Conservation (phyloP, 2,329 filamentous ascomycete species). For the Lecanicillium sp. region DNA sequence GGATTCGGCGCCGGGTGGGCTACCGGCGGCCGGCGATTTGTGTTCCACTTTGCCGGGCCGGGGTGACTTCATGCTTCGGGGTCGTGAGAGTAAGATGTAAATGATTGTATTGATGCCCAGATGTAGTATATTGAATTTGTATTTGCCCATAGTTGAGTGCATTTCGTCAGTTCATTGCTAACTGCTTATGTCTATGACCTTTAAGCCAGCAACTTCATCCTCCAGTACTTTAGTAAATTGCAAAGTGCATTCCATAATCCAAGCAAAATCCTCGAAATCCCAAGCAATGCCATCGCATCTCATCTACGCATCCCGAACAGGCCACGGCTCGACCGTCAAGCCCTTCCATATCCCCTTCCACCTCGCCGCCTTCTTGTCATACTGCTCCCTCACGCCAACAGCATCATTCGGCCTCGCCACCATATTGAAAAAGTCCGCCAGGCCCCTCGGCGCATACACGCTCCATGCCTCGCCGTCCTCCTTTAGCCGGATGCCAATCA, state of each 20-base stretch:
- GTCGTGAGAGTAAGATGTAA: too few relatives aligned
- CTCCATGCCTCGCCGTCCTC: constrained; percentile 18
- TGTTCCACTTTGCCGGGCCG: not conserved
- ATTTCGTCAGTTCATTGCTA: too few relatives aligned
- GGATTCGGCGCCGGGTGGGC: not conserved
- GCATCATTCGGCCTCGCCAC: constrained; percentile 23
- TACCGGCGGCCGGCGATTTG: not conserved
- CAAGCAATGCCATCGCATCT: too few relatives aligned
- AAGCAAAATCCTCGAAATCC: too few relatives aligned
- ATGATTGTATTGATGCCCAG: too few relatives aligned
- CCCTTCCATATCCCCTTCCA: constrained; percentile 23
- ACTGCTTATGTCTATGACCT: too few relatives aligned
- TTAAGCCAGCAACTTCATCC: too few relatives aligned
- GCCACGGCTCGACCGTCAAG: constrained; percentile 20
- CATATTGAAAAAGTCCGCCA: constrained; percentile 27
- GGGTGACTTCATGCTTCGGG: too few relatives aligned
- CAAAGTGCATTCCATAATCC: too few relatives aligned
- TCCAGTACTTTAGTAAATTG: too few relatives aligned
- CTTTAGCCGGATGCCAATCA: constrained; percentile 18
- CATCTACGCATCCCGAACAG: not conserved
- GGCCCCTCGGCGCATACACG: constrained; percentile 26
- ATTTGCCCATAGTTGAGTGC: too few relatives aligned
- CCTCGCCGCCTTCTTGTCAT: constrained; percentile 21
- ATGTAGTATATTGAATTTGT: too few relatives aligned
- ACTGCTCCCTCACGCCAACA: constrained; percentile 18